phyloP scores from a whole-genome alignment of 2,329 filamentous ascomycete genomes.

The Keithomyces neogunnii region DNA sequence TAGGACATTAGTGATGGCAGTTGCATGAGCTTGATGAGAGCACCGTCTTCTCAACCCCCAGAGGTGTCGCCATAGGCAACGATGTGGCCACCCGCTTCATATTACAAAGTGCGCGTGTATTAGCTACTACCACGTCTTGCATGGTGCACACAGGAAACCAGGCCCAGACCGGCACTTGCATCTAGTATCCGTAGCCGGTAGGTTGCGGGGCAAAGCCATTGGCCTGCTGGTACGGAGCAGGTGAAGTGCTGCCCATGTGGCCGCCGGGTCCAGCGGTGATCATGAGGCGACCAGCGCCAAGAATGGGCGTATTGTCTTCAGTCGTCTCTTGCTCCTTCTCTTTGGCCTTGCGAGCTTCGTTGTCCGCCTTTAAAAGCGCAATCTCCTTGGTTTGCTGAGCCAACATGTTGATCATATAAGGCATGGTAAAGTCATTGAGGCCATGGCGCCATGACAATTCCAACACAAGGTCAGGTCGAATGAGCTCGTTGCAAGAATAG shows the following conservation, averaged over 20 bases:
- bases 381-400: conserved; percentile 85
- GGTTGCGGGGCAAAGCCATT: conserved; percentile 88
- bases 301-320: conserved; percentile 88
- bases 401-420: conserved; percentile 98
- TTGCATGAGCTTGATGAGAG: conserved; percentile 15
- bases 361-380: conserved; percentile 81
- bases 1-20: conserved; percentile 1
- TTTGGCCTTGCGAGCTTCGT: conserved; percentile 81
- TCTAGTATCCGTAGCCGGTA: conserved; percentile 64
- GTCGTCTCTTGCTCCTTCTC: conserved; percentile 70
- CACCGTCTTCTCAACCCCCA: conserved; percentile 12
- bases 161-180: conserved; percentile 20
- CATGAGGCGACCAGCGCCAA: conserved; percentile 84
- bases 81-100: background rate
- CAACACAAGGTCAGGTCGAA: conserved; percentile 84
- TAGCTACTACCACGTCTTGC: background rate
- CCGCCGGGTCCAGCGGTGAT: conserved; percentile 82
- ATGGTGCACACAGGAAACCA: conserved; percentile 11
- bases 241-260: conserved; percentile 39
- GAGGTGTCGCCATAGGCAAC: background rate
- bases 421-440: conserved; percentile 96
- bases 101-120: background rate
- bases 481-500: conserved; percentile 95
- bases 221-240: conserved; percentile 62
- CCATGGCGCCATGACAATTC: conserved; percentile 96